A percentile compares a stretch with the other conserved stretches of the same genome.
Conservation (phyloP, 108 stramenopile species). For the Nitzschia palea region DNA sequence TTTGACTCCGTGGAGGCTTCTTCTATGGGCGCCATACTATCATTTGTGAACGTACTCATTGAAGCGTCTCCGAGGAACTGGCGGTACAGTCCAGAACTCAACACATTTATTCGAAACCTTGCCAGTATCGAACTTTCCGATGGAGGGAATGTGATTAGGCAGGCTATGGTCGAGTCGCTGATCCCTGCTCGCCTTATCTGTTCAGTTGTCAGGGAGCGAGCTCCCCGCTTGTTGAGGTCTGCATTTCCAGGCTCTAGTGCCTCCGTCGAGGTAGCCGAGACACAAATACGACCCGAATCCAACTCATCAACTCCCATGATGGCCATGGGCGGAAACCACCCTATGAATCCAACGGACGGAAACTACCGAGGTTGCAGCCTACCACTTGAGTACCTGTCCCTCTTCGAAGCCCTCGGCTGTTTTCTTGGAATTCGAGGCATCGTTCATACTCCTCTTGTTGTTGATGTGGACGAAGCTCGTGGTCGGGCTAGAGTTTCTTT, state of each 20-base stretch:
- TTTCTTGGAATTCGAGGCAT: slow-evolving; percentile 54
- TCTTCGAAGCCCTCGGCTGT: slow-evolving; percentile 73
- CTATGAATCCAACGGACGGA: slow-evolving; percentile 47
- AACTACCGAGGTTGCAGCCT: slow-evolving; percentile 47
- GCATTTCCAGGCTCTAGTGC: slow-evolving; percentile 77
- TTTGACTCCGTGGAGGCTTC: slow-evolving; percentile 30
- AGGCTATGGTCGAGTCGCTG: slow-evolving; percentile 66
- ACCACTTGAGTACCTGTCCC: slow-evolving; percentile 31
- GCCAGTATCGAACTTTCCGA: slow-evolving; percentile 29
- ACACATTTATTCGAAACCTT: slow-evolving; percentile 67
- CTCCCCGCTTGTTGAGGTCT: slow-evolving; percentile 39
- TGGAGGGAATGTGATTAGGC: slow-evolving; percentile 50
- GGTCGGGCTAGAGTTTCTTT: slow-evolving; percentile 52
- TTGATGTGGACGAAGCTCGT: slow-evolving; percentile 58
- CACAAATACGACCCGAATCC: slow-evolving; percentile 58
- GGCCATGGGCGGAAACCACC: slow-evolving; percentile 37
- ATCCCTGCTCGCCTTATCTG: slow-evolving; percentile 68
- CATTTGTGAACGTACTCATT: slow-evolving; percentile 56
- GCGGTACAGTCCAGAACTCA: slow-evolving; percentile 67
- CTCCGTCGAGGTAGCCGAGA: slow-evolving; percentile 51
- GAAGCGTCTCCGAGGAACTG: slow-evolving; percentile 64
- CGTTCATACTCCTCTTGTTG: slow-evolving; percentile 48
- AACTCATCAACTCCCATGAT: slow-evolving; percentile 43
- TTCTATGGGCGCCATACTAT: slow-evolving; percentile 69
- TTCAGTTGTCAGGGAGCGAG: slow-evolving; percentile 61